Conservation (phyloP, 2,329 filamentous ascomycete genomes). For the Sporothrix curviconia region DNA sequence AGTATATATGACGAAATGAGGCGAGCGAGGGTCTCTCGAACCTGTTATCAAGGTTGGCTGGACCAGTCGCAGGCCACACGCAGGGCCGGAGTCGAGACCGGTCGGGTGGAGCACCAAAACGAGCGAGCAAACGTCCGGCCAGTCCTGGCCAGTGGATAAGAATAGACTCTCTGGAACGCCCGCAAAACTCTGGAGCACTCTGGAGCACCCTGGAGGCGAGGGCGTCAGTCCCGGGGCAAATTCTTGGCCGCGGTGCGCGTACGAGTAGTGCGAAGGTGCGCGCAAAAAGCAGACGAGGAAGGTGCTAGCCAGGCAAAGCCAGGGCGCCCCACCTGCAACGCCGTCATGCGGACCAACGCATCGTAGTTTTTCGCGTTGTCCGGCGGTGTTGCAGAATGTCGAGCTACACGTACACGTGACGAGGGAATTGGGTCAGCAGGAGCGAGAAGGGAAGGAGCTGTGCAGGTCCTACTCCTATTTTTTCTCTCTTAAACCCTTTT, state of each 20-base stretch:
- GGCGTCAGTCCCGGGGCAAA: too few species aligned
- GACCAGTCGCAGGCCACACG: too few species aligned
- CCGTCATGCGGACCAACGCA: not conserved
- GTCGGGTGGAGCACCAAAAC: constrained; percentile 2
- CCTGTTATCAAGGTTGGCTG: too few species aligned
- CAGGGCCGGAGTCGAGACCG: constrained; percentile 7
- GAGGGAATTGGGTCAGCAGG: not conserved
- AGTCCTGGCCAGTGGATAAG: not conserved
- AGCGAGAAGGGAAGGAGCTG: not conserved
- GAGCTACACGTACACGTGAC: constrained; percentile 3
- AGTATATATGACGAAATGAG: too few species aligned
- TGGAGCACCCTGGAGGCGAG: not conserved
- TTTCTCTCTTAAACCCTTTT: not conserved
- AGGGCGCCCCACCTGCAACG: not conserved
- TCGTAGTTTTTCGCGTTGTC: not conserved
- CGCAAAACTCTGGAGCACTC: not conserved
- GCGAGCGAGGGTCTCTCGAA: too few species aligned
- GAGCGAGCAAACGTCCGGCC: not conserved
- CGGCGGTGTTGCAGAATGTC: not conserved
- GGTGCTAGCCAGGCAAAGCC: not conserved
- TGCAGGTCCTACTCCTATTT: not conserved
- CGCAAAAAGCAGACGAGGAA: not conserved
- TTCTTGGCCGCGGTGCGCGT: too few species aligned
- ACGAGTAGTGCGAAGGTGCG: not conserved
- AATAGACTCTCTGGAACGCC: constrained; percentile 1